Conservation (phyloP, 2,329 filamentous ascomycete species). For the Lasiodiplodia theobromae region DNA sequence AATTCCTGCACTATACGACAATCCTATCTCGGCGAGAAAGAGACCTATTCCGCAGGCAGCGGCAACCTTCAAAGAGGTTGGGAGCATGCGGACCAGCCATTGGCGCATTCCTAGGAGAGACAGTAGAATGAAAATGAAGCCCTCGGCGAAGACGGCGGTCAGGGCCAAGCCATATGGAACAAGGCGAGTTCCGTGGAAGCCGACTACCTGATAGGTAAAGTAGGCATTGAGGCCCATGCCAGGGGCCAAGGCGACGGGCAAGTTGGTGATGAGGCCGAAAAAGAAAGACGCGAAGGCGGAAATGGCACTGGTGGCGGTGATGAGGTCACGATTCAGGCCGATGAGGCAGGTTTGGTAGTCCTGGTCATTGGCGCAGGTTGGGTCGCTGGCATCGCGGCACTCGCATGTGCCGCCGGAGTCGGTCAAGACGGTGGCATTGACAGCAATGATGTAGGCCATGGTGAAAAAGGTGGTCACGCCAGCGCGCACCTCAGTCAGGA, state of each 20-base stretch:
- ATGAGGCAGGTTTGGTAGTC: constrained; percentile 68
- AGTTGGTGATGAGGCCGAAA: constrained; percentile 82
- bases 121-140: constrained; percentile 81
- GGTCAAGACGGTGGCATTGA: constrained; percentile 58
- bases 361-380: constrained; percentile 62
- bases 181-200: constrained; percentile 73
- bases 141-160: constrained; percentile 87
- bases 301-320: constrained; percentile 85
- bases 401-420: constrained; percentile 78
- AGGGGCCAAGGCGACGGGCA: constrained; percentile 55
- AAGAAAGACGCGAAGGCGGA: constrained; percentile 77
- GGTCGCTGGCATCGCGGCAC: constrained; percentile 60
- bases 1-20: constrained; percentile 82
- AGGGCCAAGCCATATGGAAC: constrained; percentile 79
- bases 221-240: constrained; percentile 75
- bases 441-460: constrained; percentile 76
- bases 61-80: constrained; percentile 83
- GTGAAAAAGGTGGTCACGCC: constrained; percentile 73
- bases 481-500: constrained; percentile 83
- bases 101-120: constrained; percentile 83
- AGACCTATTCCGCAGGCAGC: constrained; percentile 86
- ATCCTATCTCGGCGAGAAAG: constrained; percentile 76
- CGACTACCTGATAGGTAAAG: constrained; percentile 83
- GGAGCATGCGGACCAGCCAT: constrained; percentile 84
- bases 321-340: constrained; percentile 74